Conservation (phyloP, 129 eudicot species). For the Flaveria robusta region DNA sequence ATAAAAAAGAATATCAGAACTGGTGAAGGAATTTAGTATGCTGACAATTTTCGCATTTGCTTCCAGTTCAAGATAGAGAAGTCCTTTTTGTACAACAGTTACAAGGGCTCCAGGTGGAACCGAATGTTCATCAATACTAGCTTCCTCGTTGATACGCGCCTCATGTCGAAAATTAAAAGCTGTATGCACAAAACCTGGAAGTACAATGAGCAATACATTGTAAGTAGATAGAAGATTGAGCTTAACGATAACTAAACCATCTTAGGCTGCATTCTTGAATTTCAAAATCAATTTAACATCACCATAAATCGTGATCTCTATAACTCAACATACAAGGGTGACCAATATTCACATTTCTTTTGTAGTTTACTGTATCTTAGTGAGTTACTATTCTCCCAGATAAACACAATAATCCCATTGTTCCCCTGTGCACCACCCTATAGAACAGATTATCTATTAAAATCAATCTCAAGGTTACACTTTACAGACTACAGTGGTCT, state of each 20-base stretch:
- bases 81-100: slow-evolving; percentile 58
- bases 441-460: background rate
- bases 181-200: slow-evolving; percentile 60
- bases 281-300: slow-evolving; percentile 1
- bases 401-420: slow-evolving; percentile 12
- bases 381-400: background rate
- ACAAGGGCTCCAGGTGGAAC: slow-evolving; percentile 66
- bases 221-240: slow-evolving; percentile 13
- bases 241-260: slow-evolving; percentile 11
- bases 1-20: background rate
- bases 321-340: background rate
- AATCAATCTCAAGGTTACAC: background rate
- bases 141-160: slow-evolving; percentile 45
- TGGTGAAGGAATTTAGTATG: slow-evolving; percentile 19
- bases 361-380: background rate
- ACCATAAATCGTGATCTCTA: background rate
- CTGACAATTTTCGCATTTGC: slow-evolving; percentile 56
- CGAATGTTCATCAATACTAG: slow-evolving; percentile 41
- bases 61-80: slow-evolving; percentile 60
- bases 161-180: slow-evolving; percentile 58
- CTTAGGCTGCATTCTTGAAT: slow-evolving; percentile 1
- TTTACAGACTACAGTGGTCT: too few relatives aligned
- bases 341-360: background rate
- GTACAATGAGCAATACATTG: slow-evolving; percentile 20
- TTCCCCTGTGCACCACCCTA: background rate